Evolutionary conservation across 306 rosid genomes (phyloP).

Genomic region (Oemleria cerasiformis): DNA sequence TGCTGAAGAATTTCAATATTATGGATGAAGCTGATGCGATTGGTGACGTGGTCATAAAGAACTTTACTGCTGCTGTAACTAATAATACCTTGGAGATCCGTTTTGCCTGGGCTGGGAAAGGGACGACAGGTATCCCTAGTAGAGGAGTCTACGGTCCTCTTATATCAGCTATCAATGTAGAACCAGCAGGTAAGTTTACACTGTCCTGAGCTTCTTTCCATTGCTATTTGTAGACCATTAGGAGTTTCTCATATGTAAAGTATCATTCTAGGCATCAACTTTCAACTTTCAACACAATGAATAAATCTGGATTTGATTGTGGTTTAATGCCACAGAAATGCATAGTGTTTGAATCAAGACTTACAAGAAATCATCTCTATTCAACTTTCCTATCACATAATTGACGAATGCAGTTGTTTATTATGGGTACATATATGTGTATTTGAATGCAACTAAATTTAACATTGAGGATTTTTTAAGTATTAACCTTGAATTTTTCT

Average conservation of each 20-base stretch:
- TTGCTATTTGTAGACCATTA: not conserved
- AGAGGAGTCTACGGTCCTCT: slow-evolving; percentile 22
- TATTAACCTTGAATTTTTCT: not conserved
- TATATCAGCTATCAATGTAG: slow-evolving; percentile 27
- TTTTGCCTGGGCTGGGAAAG: slow-evolving; percentile 43
- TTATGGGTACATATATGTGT: too few relatives aligned
- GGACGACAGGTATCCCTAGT: slow-evolving; percentile 13
- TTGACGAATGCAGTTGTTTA: too few relatives aligned
- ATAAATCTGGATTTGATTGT: not conserved
- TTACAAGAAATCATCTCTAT: not conserved
- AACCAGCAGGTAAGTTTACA: slow-evolving; percentile 11
- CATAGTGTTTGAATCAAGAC: not conserved
- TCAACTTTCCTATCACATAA: not conserved
- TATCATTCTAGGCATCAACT: not conserved
- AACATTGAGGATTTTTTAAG: not conserved
- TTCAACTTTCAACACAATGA: not conserved
- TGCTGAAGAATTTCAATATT: slow-evolving; percentile 52
- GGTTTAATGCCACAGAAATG: not conserved
- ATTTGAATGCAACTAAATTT: not conserved
- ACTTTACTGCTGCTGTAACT: slow-evolving; percentile 8
- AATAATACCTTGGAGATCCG: slow-evolving; percentile 40
- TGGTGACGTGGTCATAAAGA: slow-evolving; percentile 2
- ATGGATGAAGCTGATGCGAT: slow-evolving; percentile 37
- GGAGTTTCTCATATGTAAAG: not conserved
- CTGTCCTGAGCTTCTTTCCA: not conserved